Evolutionary conservation across 2,329 filamentous ascomycete genomes (phyloP), one percentile per base, ranked within the genome.

Genomic region (Chrysoporthe cubensis): DNA sequence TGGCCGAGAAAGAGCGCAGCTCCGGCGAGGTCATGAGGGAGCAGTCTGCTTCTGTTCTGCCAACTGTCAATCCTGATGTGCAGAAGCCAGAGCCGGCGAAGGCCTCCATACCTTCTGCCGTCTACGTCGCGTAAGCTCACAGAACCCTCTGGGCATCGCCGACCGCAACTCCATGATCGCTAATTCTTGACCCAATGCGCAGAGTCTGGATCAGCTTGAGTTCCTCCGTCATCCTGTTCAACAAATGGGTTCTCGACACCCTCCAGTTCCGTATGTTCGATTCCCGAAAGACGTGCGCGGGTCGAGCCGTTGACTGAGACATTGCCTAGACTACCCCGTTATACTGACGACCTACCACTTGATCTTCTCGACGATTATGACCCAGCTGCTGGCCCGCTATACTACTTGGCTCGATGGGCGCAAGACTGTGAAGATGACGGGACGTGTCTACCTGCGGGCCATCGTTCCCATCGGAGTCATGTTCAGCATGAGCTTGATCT

Each of bases 381-480:
- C 96, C 72, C 96, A 98, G 81, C 77, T 97, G 73, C 88, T 99
- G 78, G 94, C 96, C 62, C 91, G 93, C 75, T 96, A 93, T 77
- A 98, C 95, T 54, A 91, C 85, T 50, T 84, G 97, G 65, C 91
- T 99, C 71, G 96, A 99, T 82, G 94, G 94, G 73, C 90, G 96
- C 75, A 97, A 97, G 84, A 92, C 91, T 56, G 94, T 98, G 69
- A 97, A 97, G 84, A 98, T 99, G 95, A 98, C 93, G 40, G 93
- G 93, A 73, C 91, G 91, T 72, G 90, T 98, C 75, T 98, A 98
- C 80, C 84, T 98, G 69, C 91, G 94, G 74, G 94, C 94, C 57
- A 97, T 98, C 73, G 90, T 97, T 48, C 95, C 95, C 66, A 97
- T 98, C 75, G 95, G 95, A 73, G 81, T 97, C 78, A 96, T 97